These are phyloP conservation scores for Penicillium thymicola DNA, from an alignment of 2,329 filamentous ascomycete species.

Conservation along the genomic window DNA sequence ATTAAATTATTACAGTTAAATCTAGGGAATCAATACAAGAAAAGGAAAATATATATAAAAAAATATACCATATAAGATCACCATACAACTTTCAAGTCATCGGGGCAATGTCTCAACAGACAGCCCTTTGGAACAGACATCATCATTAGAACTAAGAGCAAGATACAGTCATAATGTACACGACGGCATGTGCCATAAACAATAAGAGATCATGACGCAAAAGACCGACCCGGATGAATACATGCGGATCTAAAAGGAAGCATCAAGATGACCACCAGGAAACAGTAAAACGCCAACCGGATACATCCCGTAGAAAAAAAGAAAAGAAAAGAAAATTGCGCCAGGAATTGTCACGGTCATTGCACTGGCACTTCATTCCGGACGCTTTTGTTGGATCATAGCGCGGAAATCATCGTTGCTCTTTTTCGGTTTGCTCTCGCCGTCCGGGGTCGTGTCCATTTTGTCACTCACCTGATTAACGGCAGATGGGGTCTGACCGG, in stretches of 20 bases:
- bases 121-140: slow-evolving; percentile 18
- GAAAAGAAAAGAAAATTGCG: slow-evolving; percentile 11
- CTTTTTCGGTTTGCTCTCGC: slow-evolving; percentile 42
- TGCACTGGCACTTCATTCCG: slow-evolving; percentile 26
- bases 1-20: neutral
- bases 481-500: slow-evolving; percentile 5
- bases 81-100: neutral
- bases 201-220: slow-evolving; percentile 6
- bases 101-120: slow-evolving; percentile 6
- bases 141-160: slow-evolving; percentile 25
- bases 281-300: slow-evolving; percentile 26
- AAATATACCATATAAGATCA: neutral
- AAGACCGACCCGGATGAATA: slow-evolving; percentile 9
- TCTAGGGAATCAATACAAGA: neutral
- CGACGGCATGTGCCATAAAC: slow-evolving; percentile 13
- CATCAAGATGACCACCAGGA: slow-evolving; percentile 10
- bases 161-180: slow-evolving; percentile 26
- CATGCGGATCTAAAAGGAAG: slow-evolving; percentile 9
- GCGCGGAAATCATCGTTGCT: slow-evolving; percentile 58
- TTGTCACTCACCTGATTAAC: slow-evolving; percentile 11
- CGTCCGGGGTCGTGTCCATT: slow-evolving; percentile 27
- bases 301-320: slow-evolving; percentile 22
- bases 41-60: too few species aligned
- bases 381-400: slow-evolving; percentile 47
- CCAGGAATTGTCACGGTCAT: slow-evolving; percentile 17